phyloP scores from a whole-genome alignment of 73 alveolate species.

The Paramecium biaurelia region DNA sequence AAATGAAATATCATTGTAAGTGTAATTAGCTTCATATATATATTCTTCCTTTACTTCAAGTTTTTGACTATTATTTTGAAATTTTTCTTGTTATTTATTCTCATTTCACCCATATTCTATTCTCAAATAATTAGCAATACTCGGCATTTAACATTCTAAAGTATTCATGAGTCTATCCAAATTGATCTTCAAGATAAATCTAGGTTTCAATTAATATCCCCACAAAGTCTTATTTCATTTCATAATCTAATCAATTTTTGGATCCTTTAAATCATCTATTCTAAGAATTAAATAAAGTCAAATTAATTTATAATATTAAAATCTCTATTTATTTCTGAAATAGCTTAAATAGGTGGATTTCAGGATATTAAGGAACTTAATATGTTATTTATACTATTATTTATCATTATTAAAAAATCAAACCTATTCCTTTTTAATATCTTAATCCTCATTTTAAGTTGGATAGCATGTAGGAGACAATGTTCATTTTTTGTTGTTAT shows the following conservation, averaged over 20 bases:
- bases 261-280: background rate
- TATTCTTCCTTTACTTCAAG: background rate
- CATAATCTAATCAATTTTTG: background rate
- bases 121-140: background rate
- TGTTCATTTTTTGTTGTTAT: background rate
- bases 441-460: too few species aligned
- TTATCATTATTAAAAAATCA: too few species aligned
- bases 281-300: background rate
- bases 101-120: background rate
- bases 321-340: background rate
- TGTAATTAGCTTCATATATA: conserved; percentile 11
- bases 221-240: background rate
- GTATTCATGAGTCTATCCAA: background rate
- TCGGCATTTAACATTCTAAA: background rate
- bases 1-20: background rate
- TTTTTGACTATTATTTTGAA: background rate
- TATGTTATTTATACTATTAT: too few species aligned
- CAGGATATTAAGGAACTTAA: too few species aligned
- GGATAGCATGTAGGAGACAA: background rate
- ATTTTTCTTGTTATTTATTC: background rate
- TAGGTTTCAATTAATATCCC: background rate
- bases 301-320: background rate
- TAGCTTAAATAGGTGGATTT: background rate
- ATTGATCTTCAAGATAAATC: background rate
- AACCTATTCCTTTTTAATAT: too few species aligned